Percentiles rank a stretch among this genome's conserved stretches.
Conservation (phyloP, 192 early-diverging fungal species). For the Linnemannia hyalina region DNA sequence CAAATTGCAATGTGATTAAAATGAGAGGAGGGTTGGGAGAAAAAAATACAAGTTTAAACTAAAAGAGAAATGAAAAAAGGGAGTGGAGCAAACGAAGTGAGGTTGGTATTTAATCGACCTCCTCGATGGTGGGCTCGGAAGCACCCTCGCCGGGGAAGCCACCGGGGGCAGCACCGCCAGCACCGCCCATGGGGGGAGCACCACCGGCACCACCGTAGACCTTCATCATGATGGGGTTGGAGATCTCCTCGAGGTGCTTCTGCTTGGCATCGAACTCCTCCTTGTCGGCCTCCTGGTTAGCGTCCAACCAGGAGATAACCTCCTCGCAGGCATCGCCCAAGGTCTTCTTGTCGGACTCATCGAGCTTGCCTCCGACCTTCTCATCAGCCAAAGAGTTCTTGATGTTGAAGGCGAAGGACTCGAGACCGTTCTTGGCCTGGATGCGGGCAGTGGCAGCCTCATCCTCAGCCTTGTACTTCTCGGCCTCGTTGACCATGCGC, state of each 20-base stretch:
- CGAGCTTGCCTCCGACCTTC: conserved; percentile 85
- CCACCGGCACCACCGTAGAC: conserved; percentile 88
- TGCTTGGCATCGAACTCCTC: conserved; percentile 97
- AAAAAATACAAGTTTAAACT: conserved; percentile 32
- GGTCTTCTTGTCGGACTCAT: conserved; percentile 90
- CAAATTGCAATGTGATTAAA: conserved; percentile 10
- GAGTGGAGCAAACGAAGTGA: not conserved
- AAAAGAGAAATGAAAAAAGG: conserved; percentile 14
- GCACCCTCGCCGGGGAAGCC: conserved; percentile 76
- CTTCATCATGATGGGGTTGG: conserved; percentile 98
- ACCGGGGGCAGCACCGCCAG: conserved; percentile 81
- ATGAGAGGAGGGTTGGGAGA: conserved; percentile 22
- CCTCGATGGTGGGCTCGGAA: conserved; percentile 78
- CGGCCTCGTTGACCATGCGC: conserved; percentile 81
- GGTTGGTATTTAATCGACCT: conserved; percentile 75
- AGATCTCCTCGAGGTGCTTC: conserved; percentile 94
- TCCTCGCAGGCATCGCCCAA: conserved; percentile 88
- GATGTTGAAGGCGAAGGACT: conserved; percentile 98
- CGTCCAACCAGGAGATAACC: conserved; percentile 95
- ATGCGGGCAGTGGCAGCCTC: conserved; percentile 93
- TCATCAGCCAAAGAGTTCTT: conserved; percentile 87
- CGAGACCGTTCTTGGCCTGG: conserved; percentile 93
- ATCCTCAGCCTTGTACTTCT: conserved; percentile 91
- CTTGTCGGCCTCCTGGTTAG: conserved; percentile 94
- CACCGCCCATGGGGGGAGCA: conserved; percentile 71